Conservation (phyloP, 495 filamentous ascomycete genomes). For the Penicillium goetzii region DNA sequence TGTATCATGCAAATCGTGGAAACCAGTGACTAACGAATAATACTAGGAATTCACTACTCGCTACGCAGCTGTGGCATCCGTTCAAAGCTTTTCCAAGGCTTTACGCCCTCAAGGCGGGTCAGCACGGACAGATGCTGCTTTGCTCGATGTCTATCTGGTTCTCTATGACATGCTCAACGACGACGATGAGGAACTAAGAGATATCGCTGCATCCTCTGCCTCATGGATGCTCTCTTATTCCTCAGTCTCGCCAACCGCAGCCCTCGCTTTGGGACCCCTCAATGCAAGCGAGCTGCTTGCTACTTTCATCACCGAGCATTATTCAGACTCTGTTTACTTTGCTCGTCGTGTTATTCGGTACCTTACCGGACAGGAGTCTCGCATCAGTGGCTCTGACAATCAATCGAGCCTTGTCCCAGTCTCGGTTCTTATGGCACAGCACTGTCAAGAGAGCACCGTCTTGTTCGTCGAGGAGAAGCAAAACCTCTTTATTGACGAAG, state of each 20-base stretch:
- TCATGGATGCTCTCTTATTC: conserved; percentile 50
- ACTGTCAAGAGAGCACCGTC: conserved; percentile 64
- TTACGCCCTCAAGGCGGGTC: conserved; percentile 32
- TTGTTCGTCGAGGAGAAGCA: conserved; percentile 89
- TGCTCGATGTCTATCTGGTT: conserved; percentile 53
- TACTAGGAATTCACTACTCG: conserved; percentile 67
- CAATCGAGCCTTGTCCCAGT: conserved; percentile 39
- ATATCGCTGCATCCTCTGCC: conserved; percentile 59
- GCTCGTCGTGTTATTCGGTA: conserved; percentile 36
- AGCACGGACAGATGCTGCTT: conserved; percentile 32
- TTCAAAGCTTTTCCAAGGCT: conserved; percentile 39
- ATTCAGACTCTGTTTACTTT: conserved; percentile 40
- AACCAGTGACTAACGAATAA: background rate
- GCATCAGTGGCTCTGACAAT: conserved; percentile 30
- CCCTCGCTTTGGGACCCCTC: conserved; percentile 45
- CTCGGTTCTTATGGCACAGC: conserved; percentile 47
- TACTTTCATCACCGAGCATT: conserved; percentile 45
- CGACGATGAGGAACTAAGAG: conserved; percentile 87
- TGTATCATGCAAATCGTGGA: background rate
- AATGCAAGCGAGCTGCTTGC: conserved; percentile 53
- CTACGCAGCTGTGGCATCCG: conserved; percentile 55
- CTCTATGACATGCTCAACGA: conserved; percentile 74
- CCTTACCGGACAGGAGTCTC: conserved; percentile 30
- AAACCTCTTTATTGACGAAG: conserved; percentile 84
- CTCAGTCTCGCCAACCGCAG: conserved; percentile 32